These are phyloP conservation scores for Tilletia horrida DNA, from an alignment of 1,284 basidiomycete genomes.

Conservation along the genomic window DNA sequence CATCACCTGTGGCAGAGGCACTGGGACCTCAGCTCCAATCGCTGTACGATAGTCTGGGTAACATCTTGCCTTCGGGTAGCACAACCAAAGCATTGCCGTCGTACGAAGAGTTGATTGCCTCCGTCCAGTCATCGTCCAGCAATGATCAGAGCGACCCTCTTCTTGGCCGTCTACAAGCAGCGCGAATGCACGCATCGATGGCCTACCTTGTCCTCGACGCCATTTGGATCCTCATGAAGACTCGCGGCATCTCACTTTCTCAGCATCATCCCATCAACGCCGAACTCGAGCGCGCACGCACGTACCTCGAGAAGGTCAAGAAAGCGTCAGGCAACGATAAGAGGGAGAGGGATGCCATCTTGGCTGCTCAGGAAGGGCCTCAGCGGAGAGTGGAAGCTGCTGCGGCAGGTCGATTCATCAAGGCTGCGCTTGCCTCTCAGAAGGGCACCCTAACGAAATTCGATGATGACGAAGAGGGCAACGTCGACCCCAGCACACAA, in stretches of 20 bases:
- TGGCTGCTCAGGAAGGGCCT: not conserved
- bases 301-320: slow-evolving; percentile 10
- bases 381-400: not conserved
- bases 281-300: slow-evolving; percentile 4
- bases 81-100: not conserved
- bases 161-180: not conserved
- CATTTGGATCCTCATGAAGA: slow-evolving; percentile 18
- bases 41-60: not conserved
- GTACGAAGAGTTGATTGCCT: slow-evolving; percentile 10
- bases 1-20: slow-evolving; percentile 3
- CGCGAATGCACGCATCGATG: not conserved
- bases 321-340: not conserved
- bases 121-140: not conserved
- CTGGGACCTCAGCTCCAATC: slow-evolving; percentile 1
- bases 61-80: not conserved
- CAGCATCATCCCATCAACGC: not conserved
- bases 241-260: not conserved
- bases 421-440: not conserved
- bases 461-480: not conserved
- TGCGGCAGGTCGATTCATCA: slow-evolving; percentile 1
- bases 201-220: slow-evolving; percentile 14
- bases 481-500: not conserved
- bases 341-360: not conserved
- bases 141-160: not conserved
- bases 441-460: slow-evolving; percentile 11